Evolutionary conservation across 2,329 filamentous ascomycete species (phyloP).

Genomic region (Rutstroemia sp.): DNA sequence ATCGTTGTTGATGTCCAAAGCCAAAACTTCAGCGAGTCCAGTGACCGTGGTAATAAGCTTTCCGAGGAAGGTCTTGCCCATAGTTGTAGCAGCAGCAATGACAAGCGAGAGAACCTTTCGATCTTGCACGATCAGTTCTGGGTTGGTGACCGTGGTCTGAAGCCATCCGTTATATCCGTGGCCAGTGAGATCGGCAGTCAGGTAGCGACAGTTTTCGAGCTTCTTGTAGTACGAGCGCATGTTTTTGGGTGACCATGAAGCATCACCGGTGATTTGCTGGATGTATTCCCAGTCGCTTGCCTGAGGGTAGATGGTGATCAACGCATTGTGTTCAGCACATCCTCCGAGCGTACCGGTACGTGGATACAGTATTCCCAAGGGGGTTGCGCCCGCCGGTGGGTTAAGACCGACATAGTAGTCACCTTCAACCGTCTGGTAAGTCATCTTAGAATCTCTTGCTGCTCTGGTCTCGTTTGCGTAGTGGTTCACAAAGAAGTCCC

Average conservation of each 20-base stretch:
- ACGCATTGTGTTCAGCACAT: conserved; percentile 20
- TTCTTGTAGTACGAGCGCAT: conserved; percentile 37
- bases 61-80: not conserved
- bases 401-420: conserved; percentile 19
- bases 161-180: conserved; percentile 28
- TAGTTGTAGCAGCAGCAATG: not conserved
- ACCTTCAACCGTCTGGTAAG: conserved; percentile 32
- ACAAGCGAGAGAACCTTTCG: conserved; percentile 9
- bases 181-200: conserved; percentile 27
- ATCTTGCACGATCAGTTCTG: conserved; percentile 13
- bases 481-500: conserved; percentile 38
- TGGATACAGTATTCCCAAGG: conserved; percentile 27
- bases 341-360: conserved; percentile 27
- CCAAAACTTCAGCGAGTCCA: not conserved
- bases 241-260: conserved; percentile 25
- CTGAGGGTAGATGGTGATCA: conserved; percentile 15
- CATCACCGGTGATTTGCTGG: conserved; percentile 19
- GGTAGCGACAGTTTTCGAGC: conserved; percentile 37
- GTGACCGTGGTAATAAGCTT: not conserved
- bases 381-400: conserved; percentile 19
- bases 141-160: conserved; percentile 12
- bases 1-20: conserved; percentile 2
- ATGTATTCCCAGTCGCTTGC: conserved; percentile 21
- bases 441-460: conserved; percentile 15
- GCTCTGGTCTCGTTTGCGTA: conserved; percentile 11